Evolutionary conservation across 2,329 filamentous ascomycete genomes (phyloP).

Genomic region (Calonectria naviculata): DNA sequence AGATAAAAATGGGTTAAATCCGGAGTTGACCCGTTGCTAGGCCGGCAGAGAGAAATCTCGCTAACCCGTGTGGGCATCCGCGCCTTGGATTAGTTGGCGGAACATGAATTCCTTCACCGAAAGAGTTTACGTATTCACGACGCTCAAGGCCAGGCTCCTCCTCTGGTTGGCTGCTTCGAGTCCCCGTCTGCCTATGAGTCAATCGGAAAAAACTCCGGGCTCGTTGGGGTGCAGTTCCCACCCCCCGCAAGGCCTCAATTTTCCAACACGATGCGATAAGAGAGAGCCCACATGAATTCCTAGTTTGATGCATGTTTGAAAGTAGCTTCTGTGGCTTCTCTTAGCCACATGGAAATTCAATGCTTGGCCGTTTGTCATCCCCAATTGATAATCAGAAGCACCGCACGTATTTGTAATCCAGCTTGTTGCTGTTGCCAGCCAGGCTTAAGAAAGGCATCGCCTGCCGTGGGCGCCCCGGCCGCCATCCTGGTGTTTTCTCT

Average conservation of each 20-base stretch:
- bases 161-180: background rate
- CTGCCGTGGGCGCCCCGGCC: background rate
- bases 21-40: conserved; percentile 8
- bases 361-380: conserved; percentile 9
- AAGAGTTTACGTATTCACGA: background rate
- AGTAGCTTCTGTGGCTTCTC: conserved; percentile 5
- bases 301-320: background rate
- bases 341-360: background rate
- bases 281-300: conserved; percentile 6
- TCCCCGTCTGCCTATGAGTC: conserved; percentile 5
- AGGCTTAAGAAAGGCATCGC: background rate
- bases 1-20: background rate
- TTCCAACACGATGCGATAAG: background rate
- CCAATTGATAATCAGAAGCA: background rate
- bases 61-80: background rate
- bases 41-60: background rate
- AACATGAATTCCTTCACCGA: conserved; percentile 10
- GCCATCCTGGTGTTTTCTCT: background rate
- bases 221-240: conserved; percentile 1
- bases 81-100: background rate
- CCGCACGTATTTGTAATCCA: conserved; percentile 15
- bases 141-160: background rate
- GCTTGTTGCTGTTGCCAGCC: background rate
- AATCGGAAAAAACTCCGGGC: background rate
- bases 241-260: conserved; percentile 6